phyloP scores from a whole-genome alignment of 148 eudicot genomes.

The Chenopodium berlandieri region DNA sequence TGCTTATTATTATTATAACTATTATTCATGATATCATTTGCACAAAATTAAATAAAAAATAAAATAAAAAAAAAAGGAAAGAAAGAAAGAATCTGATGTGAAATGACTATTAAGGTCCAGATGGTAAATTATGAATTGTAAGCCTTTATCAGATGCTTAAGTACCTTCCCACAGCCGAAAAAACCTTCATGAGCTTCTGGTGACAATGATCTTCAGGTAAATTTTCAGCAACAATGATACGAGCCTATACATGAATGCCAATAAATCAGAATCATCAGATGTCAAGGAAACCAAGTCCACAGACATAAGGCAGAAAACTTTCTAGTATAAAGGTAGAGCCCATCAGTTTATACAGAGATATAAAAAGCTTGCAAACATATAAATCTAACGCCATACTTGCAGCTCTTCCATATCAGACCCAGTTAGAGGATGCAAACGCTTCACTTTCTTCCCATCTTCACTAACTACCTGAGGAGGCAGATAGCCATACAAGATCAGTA shows the following conservation, averaged over 20 bases:
- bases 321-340: not conserved
- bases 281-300: not conserved
- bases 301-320: slow-evolving; percentile 1
- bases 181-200: slow-evolving; percentile 95
- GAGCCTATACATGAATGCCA: slow-evolving; percentile 50
- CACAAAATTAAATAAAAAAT: too few relatives aligned
- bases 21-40: too few relatives aligned
- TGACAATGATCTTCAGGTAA: slow-evolving; percentile 97
- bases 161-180: slow-evolving; percentile 94
- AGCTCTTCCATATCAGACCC: slow-evolving; percentile 83
- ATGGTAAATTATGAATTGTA: not conserved
- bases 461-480: slow-evolving; percentile 65
- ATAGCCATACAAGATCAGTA: slow-evolving; percentile 12
- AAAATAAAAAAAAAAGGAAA: too few relatives aligned
- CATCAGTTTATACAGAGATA: not conserved
- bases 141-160: not conserved
- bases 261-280: not conserved
- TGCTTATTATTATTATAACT: too few relatives aligned
- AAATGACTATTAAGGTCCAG: too few relatives aligned
- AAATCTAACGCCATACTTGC: slow-evolving; percentile 51
- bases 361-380: slow-evolving; percentile 5
- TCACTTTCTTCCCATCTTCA: slow-evolving; percentile 95
- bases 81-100: too few relatives aligned
- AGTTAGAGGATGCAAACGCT: slow-evolving; percentile 71
- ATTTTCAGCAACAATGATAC: slow-evolving; percentile 91